Evolutionary conservation across 202 grass and related monocot genomes (phyloP).

Genomic region (Schoenoplectus tabernaemontani): DNA sequence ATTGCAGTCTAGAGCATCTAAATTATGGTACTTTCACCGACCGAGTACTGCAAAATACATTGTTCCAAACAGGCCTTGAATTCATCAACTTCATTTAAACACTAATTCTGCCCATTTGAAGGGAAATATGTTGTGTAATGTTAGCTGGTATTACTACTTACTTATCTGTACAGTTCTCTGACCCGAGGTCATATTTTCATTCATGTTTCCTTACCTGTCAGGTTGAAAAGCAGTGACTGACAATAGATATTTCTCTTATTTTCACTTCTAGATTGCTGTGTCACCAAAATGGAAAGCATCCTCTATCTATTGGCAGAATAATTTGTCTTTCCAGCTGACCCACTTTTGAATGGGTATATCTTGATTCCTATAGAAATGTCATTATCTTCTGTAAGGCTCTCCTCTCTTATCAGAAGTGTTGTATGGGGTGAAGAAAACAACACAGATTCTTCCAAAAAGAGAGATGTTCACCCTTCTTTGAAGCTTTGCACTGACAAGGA

Average conservation of each 20-base stretch:
- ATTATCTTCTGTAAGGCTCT: constrained; percentile 11
- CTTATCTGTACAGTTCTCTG: not conserved
- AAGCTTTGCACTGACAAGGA: constrained; percentile 86
- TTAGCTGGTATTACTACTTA: not conserved
- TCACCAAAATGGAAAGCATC: not conserved
- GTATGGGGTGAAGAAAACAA: constrained; percentile 71
- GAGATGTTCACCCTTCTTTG: constrained; percentile 46
- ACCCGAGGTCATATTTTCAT: not conserved
- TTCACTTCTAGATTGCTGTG: not conserved
- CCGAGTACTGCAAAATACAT: not conserved
- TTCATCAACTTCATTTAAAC: not conserved
- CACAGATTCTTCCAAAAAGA: constrained; percentile 24
- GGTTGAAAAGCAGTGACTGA: not conserved
- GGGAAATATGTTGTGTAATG: not conserved
- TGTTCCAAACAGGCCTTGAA: not conserved
- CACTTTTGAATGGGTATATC: not conserved
- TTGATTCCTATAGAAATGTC: not conserved
- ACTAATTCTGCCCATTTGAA: not conserved
- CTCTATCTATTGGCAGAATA: not conserved
- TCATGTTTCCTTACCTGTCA: not conserved
- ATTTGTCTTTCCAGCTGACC: not conserved
- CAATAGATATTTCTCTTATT: not conserved
- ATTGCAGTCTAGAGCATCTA: not conserved
- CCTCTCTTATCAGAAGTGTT: constrained; percentile 58
- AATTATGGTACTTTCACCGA: not conserved